Percentiles rank a stretch among this genome's conserved stretches.
phyloP scores from a whole-genome alignment of 2,329 filamentous ascomycete genomes.

The Claviceps monticola region DNA sequence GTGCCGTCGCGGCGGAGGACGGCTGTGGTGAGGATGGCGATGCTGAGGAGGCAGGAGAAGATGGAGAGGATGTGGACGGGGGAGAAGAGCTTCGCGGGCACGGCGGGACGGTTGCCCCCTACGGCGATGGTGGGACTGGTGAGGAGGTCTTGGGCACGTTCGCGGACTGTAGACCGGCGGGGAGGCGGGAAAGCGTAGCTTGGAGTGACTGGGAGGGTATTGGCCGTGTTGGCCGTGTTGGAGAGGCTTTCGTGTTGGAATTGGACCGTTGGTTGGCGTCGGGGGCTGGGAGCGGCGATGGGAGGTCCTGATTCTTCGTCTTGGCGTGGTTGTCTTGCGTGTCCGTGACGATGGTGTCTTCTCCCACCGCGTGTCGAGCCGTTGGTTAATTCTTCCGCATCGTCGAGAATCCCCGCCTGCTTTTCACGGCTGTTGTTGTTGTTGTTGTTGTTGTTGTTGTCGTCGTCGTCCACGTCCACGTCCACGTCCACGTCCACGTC shows the following conservation, averaged over 20 bases:
- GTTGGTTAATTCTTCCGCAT: background rate
- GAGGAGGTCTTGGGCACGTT: conserved; percentile 29
- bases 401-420: background rate
- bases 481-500: no score
- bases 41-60: conserved; percentile 34
- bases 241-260: conserved; percentile 7
- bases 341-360: background rate
- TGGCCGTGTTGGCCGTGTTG: background rate
- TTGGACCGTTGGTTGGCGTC: background rate
- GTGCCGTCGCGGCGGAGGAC: conserved; percentile 22
- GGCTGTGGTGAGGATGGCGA: conserved; percentile 31
- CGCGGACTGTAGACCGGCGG: conserved; percentile 22
- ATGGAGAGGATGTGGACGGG: conserved; percentile 40
- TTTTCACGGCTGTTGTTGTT: background rate
- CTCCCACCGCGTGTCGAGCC: background rate
- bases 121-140: conserved; percentile 26
- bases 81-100: conserved; percentile 34
- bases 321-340: background rate
- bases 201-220: background rate
- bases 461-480: no score
- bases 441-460: no score
- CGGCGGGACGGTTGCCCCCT: conserved; percentile 25
- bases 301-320: conserved; percentile 1
- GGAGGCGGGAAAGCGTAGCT: conserved; percentile 3
- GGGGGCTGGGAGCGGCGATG: background rate